Evolutionary conservation across 768 basidiomycete genomes (phyloP).

Genomic region (Mycena pura): DNA sequence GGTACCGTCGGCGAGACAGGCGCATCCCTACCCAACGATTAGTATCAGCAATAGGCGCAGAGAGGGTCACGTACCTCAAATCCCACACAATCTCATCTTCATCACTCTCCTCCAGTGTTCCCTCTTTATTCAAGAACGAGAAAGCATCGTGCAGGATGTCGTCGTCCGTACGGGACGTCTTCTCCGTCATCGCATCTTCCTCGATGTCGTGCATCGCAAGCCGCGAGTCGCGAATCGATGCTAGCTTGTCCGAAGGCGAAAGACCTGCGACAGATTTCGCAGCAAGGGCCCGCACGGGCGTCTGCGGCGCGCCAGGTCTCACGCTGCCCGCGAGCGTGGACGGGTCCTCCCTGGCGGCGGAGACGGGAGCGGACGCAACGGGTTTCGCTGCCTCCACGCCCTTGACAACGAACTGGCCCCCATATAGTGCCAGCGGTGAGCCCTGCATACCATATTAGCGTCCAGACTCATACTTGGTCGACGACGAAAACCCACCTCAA

Average conservation of each 20-base stretch:
- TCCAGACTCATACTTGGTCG: not conserved
- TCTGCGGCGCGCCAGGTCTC: slow-evolving; percentile 30
- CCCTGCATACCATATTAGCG: slow-evolving; percentile 36
- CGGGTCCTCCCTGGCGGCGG: too few relatives aligned
- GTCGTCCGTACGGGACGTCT: slow-evolving; percentile 78
- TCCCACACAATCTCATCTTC: slow-evolving; percentile 80
- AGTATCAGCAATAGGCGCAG: not conserved
- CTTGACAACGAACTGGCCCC: slow-evolving; percentile 43
- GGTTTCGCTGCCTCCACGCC: slow-evolving; percentile 28
- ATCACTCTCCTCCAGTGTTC: slow-evolving; percentile 48
- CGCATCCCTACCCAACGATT: not conserved
- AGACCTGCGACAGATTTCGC: too few relatives aligned
- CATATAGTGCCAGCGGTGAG: slow-evolving; percentile 46
- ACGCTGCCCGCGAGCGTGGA: too few relatives aligned
- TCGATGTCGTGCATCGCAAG: slow-evolving; percentile 35
- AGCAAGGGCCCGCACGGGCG: too few relatives aligned
- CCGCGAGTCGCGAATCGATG: slow-evolving; percentile 34
- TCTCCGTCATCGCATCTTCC: slow-evolving; percentile 71
- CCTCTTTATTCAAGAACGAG: slow-evolving; percentile 49
- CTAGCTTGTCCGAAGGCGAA: too few relatives aligned
- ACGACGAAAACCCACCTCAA: slow-evolving; percentile 54
- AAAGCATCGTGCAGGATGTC: slow-evolving; percentile 81
- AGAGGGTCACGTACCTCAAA: slow-evolving; percentile 54
- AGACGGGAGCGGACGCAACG: not conserved
- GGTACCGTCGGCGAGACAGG: not conserved